A percentile compares a stretch with the other conserved stretches of the same genome.
Evolutionary conservation across 2,329 filamentous ascomycete genomes (phyloP).

Genomic region (Penicillium brevicompactum): DNA sequence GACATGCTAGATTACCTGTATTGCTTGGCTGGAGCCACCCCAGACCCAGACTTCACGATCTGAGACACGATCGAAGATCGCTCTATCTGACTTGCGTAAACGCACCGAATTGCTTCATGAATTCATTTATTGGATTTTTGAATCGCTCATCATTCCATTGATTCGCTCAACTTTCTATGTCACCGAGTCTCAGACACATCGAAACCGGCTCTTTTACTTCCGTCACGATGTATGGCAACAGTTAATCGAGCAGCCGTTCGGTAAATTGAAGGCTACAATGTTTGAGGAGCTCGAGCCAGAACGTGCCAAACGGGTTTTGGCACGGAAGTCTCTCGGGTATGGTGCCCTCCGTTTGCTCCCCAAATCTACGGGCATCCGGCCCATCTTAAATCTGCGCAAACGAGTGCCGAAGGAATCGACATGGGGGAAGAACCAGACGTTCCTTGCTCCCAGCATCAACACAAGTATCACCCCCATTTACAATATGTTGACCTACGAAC

Average conservation of each 20-base stretch:
- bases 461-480: slow-evolving; percentile 71
- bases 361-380: slow-evolving; percentile 73
- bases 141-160: slow-evolving; percentile 86
- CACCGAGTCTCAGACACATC: slow-evolving; percentile 81
- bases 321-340: slow-evolving; percentile 68
- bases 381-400: slow-evolving; percentile 83
- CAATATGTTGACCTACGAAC: slow-evolving; percentile 77
- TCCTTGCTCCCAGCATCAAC: slow-evolving; percentile 68
- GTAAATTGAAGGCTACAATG: slow-evolving; percentile 68
- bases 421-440: slow-evolving; percentile 51
- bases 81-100: slow-evolving; percentile 72
- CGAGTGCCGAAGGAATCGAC: slow-evolving; percentile 54
- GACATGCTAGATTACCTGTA: slow-evolving; percentile 59
- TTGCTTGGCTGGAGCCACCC: slow-evolving; percentile 72
- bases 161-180: slow-evolving; percentile 89
- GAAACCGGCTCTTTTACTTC: slow-evolving; percentile 86
- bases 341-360: slow-evolving; percentile 81
- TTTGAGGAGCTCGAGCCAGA: slow-evolving; percentile 73
- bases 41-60: slow-evolving; percentile 30
- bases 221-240: slow-evolving; percentile 88
- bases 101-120: slow-evolving; percentile 78
- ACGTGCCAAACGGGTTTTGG: slow-evolving; percentile 60
- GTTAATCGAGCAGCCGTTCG: slow-evolving; percentile 72
- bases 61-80: slow-evolving; percentile 54
- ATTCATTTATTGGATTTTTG: slow-evolving; percentile 88